phyloP scores from a whole-genome alignment of 2,329 filamentous ascomycete species.

The Beauveria asiatica region DNA sequence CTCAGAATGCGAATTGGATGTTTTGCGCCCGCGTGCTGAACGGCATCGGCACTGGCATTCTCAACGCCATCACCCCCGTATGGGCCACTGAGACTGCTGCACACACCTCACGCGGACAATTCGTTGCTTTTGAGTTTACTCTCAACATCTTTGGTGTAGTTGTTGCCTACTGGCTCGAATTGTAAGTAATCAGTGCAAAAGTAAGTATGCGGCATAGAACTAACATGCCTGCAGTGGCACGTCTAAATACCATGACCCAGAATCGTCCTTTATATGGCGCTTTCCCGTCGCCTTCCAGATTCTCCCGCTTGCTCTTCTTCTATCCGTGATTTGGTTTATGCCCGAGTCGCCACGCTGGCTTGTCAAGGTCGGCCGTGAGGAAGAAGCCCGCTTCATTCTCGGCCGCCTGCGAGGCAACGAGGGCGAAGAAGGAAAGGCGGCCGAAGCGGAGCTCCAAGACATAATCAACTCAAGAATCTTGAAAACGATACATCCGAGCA shows the following conservation, averaged over 20 bases:
- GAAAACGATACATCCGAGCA: slow-evolving; percentile 52
- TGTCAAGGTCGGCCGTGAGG: slow-evolving; percentile 54
- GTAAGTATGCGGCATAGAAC: not conserved
- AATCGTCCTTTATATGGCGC: slow-evolving; percentile 53
- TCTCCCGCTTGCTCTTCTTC: slow-evolving; percentile 49
- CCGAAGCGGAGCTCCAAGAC: slow-evolving; percentile 58
- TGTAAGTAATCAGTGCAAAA: slow-evolving; percentile 19
- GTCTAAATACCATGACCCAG: slow-evolving; percentile 50
- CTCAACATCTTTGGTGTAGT: slow-evolving; percentile 64
- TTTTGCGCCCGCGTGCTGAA: slow-evolving; percentile 45
- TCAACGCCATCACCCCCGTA: slow-evolving; percentile 63
- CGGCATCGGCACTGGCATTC: slow-evolving; percentile 58
- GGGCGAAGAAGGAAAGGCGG: slow-evolving; percentile 41
- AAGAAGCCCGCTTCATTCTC: slow-evolving; percentile 60
- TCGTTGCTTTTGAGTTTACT: slow-evolving; percentile 65
- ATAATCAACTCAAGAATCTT: slow-evolving; percentile 53
- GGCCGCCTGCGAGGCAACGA: slow-evolving; percentile 52
- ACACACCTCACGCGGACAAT: slow-evolving; percentile 58
- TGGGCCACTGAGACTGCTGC: slow-evolving; percentile 64
- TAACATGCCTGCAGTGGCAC: slow-evolving; percentile 30
- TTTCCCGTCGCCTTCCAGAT: slow-evolving; percentile 67
- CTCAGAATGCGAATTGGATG: slow-evolving; percentile 62
- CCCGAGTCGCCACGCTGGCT: slow-evolving; percentile 63
- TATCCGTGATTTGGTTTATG: slow-evolving; percentile 54
- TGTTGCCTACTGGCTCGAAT: slow-evolving; percentile 49